A percentile compares a stretch with the other conserved stretches of the same genome.
Evolutionary conservation across 1,284 basidiomycete genomes (phyloP).

Genomic region (Cryptococcus sp.): DNA sequence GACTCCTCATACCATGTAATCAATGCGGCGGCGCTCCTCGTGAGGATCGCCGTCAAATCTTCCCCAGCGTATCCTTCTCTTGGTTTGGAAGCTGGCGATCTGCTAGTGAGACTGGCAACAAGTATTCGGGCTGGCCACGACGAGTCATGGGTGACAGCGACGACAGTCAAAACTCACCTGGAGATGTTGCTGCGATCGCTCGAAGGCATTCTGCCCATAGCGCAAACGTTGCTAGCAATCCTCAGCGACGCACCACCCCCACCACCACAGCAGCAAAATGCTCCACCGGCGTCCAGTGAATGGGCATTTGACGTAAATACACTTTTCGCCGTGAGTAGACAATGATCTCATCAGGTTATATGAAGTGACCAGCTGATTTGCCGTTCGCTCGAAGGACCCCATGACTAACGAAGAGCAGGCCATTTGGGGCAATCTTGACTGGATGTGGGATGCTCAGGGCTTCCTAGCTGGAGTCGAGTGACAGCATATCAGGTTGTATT

Average conservation of each 20-base stretch:
- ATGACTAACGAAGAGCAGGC: too few species aligned
- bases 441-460: conserved; percentile 11
- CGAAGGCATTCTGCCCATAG: conserved; percentile 1
- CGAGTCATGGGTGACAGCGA: conserved; percentile 2
- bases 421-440: conserved; percentile 6
- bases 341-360: neutral
- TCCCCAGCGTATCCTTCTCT: neutral
- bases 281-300: neutral
- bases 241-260: conserved; percentile 4
- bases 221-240: conserved; percentile 1
- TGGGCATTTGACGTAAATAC: conserved; percentile 5
- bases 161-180: conserved; percentile 6
- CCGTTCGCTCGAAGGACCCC: too few species aligned
- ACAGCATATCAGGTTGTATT: too few species aligned
- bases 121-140: conserved; percentile 4
- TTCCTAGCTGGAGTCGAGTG: conserved; percentile 1
- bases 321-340: neutral
- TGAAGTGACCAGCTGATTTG: too few species aligned
- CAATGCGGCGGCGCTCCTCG: conserved; percentile 6
- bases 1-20: conserved; percentile 8
- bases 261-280: too few species aligned
- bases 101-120: conserved; percentile 2
- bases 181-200: conserved; percentile 4
- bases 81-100: conserved; percentile 2
- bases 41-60: conserved; percentile 7